These are phyloP conservation scores for Phytophthora ramorum DNA, from an alignment of 352 stramenopile genomes.

Conservation along the genomic window DNA sequence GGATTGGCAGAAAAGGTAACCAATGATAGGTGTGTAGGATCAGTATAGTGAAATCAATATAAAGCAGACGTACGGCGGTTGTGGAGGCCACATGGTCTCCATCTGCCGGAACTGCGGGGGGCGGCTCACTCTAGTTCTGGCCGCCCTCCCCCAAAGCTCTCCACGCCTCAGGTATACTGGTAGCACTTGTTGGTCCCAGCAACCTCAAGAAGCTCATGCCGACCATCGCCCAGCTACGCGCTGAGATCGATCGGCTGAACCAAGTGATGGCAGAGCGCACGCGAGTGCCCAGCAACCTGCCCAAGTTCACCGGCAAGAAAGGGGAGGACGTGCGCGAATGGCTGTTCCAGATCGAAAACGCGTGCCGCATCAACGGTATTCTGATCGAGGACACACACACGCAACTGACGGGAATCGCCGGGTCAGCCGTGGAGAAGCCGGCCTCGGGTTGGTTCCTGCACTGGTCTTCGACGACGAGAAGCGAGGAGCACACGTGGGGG, in stretches of 20 bases:
- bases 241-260: slow-evolving; percentile 4
- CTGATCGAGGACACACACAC: not conserved
- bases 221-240: slow-evolving; percentile 4
- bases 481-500: slow-evolving; percentile 9
- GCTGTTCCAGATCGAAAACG: slow-evolving; percentile 18
- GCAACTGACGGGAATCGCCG: not conserved
- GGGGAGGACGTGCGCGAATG: slow-evolving; percentile 19
- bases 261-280: not conserved
- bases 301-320: slow-evolving; percentile 12
- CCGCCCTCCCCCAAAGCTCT: too few species aligned
- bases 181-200: slow-evolving; percentile 14
- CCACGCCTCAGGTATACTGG: too few species aligned
- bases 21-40: too few species aligned
- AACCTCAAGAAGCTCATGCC: slow-evolving; percentile 12
- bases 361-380: slow-evolving; percentile 13
- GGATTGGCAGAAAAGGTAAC: too few species aligned
- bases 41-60: too few species aligned
- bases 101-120: too few species aligned
- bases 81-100: too few species aligned
- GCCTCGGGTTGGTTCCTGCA: slow-evolving; percentile 13
- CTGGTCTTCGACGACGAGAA: slow-evolving; percentile 2
- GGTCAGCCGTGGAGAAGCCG: slow-evolving; percentile 2
- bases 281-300: slow-evolving; percentile 15
- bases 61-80: too few species aligned
- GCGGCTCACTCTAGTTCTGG: too few species aligned